Conservation (phyloP, 2,329 filamentous ascomycete species). For the Verticillium alfalfae region DNA sequence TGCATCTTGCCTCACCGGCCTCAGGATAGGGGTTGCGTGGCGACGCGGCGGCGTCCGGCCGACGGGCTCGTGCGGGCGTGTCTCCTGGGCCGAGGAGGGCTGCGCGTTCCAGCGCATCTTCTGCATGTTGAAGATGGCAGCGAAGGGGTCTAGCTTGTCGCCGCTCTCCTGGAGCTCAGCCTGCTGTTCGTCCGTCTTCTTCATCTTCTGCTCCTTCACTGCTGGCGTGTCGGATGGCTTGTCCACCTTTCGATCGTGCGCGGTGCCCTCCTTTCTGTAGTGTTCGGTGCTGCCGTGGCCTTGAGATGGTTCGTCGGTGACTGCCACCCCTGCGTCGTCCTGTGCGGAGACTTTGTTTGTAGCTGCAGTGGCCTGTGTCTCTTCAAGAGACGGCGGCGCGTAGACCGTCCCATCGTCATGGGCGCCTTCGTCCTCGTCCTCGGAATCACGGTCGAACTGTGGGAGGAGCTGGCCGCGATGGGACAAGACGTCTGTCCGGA, state of each 20-base stretch:
- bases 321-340: no score
- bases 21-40: neutral
- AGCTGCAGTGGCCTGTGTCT: neutral
- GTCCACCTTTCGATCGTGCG: neutral
- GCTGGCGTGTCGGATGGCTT: no score
- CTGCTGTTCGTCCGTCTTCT: neutral
- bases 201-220: neutral
- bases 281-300: neutral
- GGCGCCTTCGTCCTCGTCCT: neutral
- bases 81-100: neutral
- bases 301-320: no score
- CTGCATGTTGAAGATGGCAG: neutral
- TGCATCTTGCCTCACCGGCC: neutral
- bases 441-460: slow-evolving; percentile 5
- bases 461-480: slow-evolving; percentile 11
- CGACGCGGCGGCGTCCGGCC: neutral
- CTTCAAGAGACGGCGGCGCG: neutral
- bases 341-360: neutral
- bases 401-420: neutral
- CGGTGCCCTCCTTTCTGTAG: neutral
- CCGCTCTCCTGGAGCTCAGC: neutral
- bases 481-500: slow-evolving; percentile 10
- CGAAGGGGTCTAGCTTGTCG: neutral
- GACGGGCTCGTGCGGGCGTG: neutral
- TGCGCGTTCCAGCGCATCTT: neutral